A percentile compares a stretch with the other conserved stretches of the same genome.
Evolutionary conservation across 1,284 basidiomycete species (phyloP).

Genomic region (Heterobasidion occidentale): DNA sequence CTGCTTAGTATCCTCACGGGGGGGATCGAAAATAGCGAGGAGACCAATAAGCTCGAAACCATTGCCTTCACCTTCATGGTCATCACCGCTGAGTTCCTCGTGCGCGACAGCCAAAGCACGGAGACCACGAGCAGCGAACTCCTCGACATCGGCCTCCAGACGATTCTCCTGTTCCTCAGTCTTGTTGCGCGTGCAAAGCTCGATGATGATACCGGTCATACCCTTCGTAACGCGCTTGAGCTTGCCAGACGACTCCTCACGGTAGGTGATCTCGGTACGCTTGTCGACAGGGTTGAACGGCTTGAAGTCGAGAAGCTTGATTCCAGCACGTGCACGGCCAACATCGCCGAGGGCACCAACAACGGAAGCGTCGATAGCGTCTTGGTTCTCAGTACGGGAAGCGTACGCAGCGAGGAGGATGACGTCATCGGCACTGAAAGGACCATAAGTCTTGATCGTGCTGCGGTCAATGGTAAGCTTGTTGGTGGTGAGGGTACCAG

Average conservation of each 20-base stretch:
- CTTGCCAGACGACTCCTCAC: slow-evolving; percentile 87
- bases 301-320: slow-evolving; percentile 97
- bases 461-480: slow-evolving; percentile 96
- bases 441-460: slow-evolving; percentile 88
- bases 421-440: slow-evolving; percentile 85
- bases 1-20: slow-evolving; percentile 97
- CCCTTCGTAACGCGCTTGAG: slow-evolving; percentile 99
- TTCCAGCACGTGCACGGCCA: slow-evolving; percentile 76
- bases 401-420: slow-evolving; percentile 92
- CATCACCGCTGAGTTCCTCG: slow-evolving; percentile 85
- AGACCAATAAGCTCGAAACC: slow-evolving; percentile 98
- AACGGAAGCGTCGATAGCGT: slow-evolving; percentile 90
- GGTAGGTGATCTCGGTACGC: slow-evolving; percentile 98
- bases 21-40: slow-evolving; percentile 96
- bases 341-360: slow-evolving; percentile 75
- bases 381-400: slow-evolving; percentile 98
- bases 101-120: slow-evolving; percentile 95
- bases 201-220: slow-evolving; percentile 96
- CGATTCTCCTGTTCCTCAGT: slow-evolving; percentile 84
- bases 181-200: slow-evolving; percentile 96
- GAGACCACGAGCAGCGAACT: slow-evolving; percentile 93
- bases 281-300: slow-evolving; percentile 99
- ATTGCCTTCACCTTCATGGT: slow-evolving; percentile 80
- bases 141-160: slow-evolving; percentile 93
- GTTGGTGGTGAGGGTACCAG: slow-evolving; percentile 96